Evolutionary conservation across 441 rosid species (phyloP).

Genomic region (Adansonia madagascariensis): DNA sequence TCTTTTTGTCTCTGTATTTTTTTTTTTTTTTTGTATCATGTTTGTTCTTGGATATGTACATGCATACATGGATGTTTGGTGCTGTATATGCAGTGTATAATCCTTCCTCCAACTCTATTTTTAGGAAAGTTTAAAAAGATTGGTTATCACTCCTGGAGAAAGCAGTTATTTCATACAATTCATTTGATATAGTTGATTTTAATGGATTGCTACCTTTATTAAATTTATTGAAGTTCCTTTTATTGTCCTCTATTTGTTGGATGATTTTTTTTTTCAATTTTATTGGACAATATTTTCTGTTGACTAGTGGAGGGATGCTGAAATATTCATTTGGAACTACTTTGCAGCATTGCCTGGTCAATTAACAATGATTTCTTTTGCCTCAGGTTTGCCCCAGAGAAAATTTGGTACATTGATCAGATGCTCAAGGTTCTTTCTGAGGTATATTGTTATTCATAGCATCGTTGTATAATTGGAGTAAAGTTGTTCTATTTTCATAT

Average conservation of each 20-base stretch:
- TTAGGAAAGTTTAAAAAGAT: not conserved
- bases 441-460: conserved; percentile 50
- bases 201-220: not conserved
- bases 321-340: conserved; percentile 13
- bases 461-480: conserved; percentile 7
- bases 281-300: not conserved
- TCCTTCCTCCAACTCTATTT: not conserved
- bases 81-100: not conserved
- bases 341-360: conserved; percentile 19
- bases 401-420: conserved; percentile 97
- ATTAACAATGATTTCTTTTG: conserved; percentile 38
- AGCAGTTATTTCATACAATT: not conserved
- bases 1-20: not conserved
- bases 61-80: not conserved
- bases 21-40: not conserved
- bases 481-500: not conserved
- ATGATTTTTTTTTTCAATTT: not conserved
- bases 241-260: not conserved
- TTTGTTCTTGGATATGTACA: not conserved
- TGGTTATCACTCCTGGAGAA: conserved; percentile 2
- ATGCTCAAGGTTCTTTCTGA: conserved; percentile 98
- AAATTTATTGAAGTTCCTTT: not conserved
- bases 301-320: not conserved
- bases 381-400: conserved; percentile 92
- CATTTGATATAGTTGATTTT: not conserved